These are phyloP conservation scores for Thelephora terrestris DNA, from an alignment of 1,284 basidiomycete genomes.

Conservation along the genomic window DNA sequence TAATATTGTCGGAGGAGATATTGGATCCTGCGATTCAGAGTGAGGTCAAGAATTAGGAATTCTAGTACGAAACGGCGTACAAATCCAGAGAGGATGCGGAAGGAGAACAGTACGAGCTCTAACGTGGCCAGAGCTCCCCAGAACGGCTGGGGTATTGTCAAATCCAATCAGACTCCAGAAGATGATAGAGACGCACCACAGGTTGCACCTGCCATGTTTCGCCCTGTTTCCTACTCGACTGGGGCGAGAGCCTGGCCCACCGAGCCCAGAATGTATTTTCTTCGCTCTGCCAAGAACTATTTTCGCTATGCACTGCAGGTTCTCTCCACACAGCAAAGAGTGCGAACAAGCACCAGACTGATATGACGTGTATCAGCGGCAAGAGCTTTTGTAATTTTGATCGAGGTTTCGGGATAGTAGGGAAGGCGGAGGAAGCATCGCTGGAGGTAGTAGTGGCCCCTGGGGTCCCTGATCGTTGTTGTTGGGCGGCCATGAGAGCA, in stretches of 20 bases:
- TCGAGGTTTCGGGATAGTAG: constrained; percentile 22
- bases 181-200: constrained; percentile 32
- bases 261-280: constrained; percentile 34
- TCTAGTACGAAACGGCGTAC: constrained; percentile 30
- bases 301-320: constrained; percentile 32
- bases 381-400: constrained; percentile 49
- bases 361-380: constrained; percentile 52
- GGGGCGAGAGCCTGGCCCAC: constrained; percentile 42
- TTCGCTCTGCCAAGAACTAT: constrained; percentile 12
- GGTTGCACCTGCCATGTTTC: constrained; percentile 38
- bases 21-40: constrained; percentile 36
- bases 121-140: constrained; percentile 70
- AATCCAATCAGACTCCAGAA: neutral
- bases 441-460: neutral
- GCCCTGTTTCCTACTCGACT: constrained; percentile 17
- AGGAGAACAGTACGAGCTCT: constrained; percentile 56
- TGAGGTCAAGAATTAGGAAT: neutral
- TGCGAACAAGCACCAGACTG: constrained; percentile 51
- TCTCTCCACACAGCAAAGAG: constrained; percentile 62
- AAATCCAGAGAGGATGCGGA: constrained; percentile 56
- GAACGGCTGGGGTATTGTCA: constrained; percentile 43
- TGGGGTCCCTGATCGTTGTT: constrained; percentile 7
- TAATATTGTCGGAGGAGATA: constrained; percentile 48
- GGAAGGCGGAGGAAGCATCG: constrained; percentile 9
- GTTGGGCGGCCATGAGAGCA: constrained; percentile 23